Conservation (phyloP, 345 rosid genomes). For the Eucalyptus curtisii region DNA sequence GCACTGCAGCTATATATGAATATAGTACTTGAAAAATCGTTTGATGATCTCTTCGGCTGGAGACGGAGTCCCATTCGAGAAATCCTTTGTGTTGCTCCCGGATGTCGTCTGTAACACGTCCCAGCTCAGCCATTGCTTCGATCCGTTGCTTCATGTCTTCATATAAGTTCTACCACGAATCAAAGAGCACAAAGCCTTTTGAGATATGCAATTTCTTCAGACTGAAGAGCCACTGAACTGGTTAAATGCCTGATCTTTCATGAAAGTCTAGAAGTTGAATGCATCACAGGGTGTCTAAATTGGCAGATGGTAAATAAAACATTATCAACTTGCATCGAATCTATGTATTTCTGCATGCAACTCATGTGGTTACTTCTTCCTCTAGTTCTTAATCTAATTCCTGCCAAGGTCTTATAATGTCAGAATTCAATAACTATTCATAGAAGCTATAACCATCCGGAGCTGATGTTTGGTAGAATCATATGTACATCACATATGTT, state of each 20-base stretch:
- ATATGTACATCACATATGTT: neutral
- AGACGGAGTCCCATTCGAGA: constrained; percentile 10
- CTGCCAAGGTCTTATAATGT: neutral
- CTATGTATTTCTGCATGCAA: neutral
- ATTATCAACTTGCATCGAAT: neutral
- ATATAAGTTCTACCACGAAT: constrained; percentile 8
- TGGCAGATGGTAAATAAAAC: neutral
- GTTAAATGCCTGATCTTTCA: neutral
- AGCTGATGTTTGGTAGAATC: neutral
- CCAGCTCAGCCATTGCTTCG: constrained; percentile 5
- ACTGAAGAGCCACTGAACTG: neutral
- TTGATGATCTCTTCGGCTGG: constrained; percentile 14
- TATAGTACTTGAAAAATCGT: constrained; percentile 18
- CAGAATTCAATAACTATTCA: neutral
- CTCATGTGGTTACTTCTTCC: neutral
- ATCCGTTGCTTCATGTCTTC: constrained; percentile 13
- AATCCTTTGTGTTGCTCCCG: constrained; percentile 11
- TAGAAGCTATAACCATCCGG: neutral
- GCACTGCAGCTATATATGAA: neutral
- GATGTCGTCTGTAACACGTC: constrained; percentile 8
- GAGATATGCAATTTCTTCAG: neutral
- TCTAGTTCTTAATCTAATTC: neutral
- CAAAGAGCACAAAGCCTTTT: neutral
- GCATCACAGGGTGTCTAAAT: neutral
- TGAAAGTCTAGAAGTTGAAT: neutral